Percentiles rank a stretch among this genome's conserved stretches.
phyloP scores from a whole-genome alignment of 345 rosid species.

The Eucalyptus brandiana region DNA sequence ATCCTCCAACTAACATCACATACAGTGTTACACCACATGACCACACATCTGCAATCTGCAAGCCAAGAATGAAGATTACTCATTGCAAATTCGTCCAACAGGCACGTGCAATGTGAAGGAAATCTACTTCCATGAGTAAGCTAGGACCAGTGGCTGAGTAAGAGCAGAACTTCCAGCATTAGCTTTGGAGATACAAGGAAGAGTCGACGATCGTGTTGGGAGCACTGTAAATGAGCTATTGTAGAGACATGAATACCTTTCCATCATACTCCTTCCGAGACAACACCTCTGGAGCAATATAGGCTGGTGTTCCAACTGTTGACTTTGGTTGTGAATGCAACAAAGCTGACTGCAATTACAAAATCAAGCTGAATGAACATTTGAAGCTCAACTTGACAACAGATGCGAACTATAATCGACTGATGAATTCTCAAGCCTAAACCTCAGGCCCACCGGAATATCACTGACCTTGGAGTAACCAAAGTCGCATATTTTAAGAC shows the following conservation, averaged over 20 bases:
- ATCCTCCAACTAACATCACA: conserved; percentile 71
- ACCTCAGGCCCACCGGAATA: not conserved
- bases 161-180: not conserved
- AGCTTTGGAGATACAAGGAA: not conserved
- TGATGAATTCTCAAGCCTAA: not conserved
- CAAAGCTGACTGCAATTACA: conserved; percentile 37
- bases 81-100: not conserved
- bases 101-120: not conserved
- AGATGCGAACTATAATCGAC: not conserved
- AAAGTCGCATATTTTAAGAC: conserved; percentile 9
- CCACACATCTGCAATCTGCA: conserved; percentile 65
- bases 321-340: conserved; percentile 69
- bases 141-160: not conserved
- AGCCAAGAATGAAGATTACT: not conserved
- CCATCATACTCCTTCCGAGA: conserved; percentile 63
- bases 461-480: conserved; percentile 9
- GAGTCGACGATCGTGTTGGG: not conserved
- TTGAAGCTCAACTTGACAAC: not conserved
- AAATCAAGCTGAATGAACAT: not conserved
- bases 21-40: conserved; percentile 72
- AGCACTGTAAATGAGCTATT: not conserved
- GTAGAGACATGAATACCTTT: conserved; percentile 24
- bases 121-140: not conserved
- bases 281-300: conserved; percentile 68
- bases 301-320: conserved; percentile 71